Evolutionary conservation across 768 basidiomycete genomes (phyloP).

Genomic region (Leccinum incarnatum): DNA sequence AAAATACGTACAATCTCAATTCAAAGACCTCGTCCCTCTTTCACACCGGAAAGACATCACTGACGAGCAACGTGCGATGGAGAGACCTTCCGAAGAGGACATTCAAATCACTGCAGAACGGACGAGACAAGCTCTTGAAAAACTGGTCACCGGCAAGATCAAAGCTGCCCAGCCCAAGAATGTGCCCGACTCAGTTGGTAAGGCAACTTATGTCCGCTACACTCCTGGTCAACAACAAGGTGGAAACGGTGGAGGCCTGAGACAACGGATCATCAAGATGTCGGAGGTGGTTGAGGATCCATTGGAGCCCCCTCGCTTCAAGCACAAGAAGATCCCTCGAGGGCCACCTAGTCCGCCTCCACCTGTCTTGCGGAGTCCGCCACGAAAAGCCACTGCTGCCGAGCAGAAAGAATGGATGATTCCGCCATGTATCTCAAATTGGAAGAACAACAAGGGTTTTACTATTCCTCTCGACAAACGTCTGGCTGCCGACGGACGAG

Average conservation of each 20-base stretch:
- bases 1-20: constrained; percentile 88
- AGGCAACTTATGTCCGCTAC: constrained; percentile 91
- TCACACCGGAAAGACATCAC: constrained; percentile 84
- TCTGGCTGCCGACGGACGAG: constrained; percentile 96
- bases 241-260: constrained; percentile 52
- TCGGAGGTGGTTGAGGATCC: constrained; percentile 97
- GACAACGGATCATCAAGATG: constrained; percentile 99
- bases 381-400: constrained; percentile 91
- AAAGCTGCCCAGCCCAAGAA: constrained; percentile 98
- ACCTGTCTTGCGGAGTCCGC: constrained; percentile 92
- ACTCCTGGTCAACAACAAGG: constrained; percentile 90
- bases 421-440: constrained; percentile 98
- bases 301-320: constrained; percentile 93
- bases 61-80: constrained; percentile 73
- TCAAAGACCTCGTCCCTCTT: constrained; percentile 96
- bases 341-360: constrained; percentile 97
- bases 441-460: constrained; percentile 99
- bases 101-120: constrained; percentile 88
- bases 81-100: constrained; percentile 91
- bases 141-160: constrained; percentile 92
- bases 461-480: constrained; percentile 98
- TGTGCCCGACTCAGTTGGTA: constrained; percentile 79
- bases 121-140: constrained; percentile 89
- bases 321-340: constrained; percentile 97
- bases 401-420: constrained; percentile 99